These are phyloP conservation scores for Globisporangium heterothallicum DNA, from an alignment of 352 stramenopile species.

Conservation along the genomic window DNA sequence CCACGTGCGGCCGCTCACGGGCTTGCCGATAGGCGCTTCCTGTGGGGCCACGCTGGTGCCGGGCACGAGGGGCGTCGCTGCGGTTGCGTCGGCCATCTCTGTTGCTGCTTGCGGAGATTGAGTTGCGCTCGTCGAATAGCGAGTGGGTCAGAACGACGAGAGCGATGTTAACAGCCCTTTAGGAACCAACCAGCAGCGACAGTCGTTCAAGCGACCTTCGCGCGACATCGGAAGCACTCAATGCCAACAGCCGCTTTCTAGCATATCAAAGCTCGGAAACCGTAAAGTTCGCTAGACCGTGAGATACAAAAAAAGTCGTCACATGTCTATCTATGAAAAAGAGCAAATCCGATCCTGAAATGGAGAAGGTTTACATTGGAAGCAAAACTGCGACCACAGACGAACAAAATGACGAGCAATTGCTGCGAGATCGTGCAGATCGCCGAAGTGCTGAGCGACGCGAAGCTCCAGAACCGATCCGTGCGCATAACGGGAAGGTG, in stretches of 20 bases:
- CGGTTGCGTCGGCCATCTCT: conserved; percentile 14
- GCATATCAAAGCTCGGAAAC: not conserved
- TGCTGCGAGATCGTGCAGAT: conserved; percentile 78
- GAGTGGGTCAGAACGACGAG: conserved; percentile 18
- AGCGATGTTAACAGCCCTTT: not conserved
- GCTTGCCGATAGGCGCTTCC: conserved; percentile 42
- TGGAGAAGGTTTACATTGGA: not conserved
- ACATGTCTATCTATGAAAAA: too few relatives aligned
- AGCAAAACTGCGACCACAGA: not conserved
- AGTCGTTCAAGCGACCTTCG: conserved; percentile 17
- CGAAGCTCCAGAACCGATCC: conserved; percentile 61
- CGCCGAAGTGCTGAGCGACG: conserved; percentile 60
- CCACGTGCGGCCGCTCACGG: conserved; percentile 75
- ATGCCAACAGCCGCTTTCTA: not conserved
- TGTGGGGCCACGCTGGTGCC: conserved; percentile 12
- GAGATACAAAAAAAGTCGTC: too few relatives aligned
- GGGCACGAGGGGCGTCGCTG: conserved; percentile 1
- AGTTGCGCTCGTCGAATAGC: too few relatives aligned
- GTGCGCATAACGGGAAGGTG: conserved; percentile 72
- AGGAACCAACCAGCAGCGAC: conserved; percentile 18
- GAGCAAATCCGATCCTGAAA: not conserved
- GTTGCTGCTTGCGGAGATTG: conserved; percentile 14
- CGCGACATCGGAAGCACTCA: conserved; percentile 11
- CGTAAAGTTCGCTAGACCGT: too few relatives aligned
- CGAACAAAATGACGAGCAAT: conserved; percentile 6